These are phyloP conservation scores for Aspergillus avenaceus DNA, from an alignment of 495 filamentous ascomycete genomes.

Conservation along the genomic window DNA sequence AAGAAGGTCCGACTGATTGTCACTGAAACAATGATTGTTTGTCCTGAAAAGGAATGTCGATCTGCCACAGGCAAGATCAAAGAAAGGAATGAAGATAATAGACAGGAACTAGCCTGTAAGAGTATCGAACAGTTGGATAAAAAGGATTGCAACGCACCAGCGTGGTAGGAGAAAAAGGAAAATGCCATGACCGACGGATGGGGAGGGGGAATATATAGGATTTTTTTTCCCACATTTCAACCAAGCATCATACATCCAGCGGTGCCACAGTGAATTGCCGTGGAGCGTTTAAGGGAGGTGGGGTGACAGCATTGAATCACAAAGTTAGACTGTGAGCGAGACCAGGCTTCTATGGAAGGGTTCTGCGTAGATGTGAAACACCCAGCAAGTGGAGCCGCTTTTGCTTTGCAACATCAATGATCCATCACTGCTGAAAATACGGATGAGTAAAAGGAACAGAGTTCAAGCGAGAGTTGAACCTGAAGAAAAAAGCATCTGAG, in stretches of 20 bases:
- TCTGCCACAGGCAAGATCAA: slow-evolving; percentile 33
- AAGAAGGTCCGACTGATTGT: background rate
- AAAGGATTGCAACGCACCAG: slow-evolving; percentile 24
- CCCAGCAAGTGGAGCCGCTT: background rate
- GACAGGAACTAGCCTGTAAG: slow-evolving; percentile 32
- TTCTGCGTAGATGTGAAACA: slow-evolving; percentile 9
- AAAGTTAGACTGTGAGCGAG: background rate
- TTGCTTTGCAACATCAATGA: background rate
- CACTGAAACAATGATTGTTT: slow-evolving; percentile 2
- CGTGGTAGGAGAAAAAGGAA: slow-evolving; percentile 11
- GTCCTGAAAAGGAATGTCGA: slow-evolving; percentile 27
- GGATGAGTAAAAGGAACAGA: background rate
- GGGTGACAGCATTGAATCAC: slow-evolving; percentile 5
- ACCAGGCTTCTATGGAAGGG: slow-evolving; percentile 7
- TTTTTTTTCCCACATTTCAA: background rate
- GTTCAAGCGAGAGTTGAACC: background rate
- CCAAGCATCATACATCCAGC: background rate
- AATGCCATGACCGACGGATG: slow-evolving; percentile 5
- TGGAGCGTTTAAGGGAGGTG: background rate
- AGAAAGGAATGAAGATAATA: slow-evolving; percentile 32
- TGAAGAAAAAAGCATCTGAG: background rate
- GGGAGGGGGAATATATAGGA: slow-evolving; percentile 18
- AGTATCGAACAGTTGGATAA: slow-evolving; percentile 26
- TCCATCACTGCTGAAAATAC: background rate
- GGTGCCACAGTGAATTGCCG: background rate